Evolutionary conservation across 2,329 filamentous ascomycete species (phyloP).

Genomic region (Samsoniella hepiali): DNA sequence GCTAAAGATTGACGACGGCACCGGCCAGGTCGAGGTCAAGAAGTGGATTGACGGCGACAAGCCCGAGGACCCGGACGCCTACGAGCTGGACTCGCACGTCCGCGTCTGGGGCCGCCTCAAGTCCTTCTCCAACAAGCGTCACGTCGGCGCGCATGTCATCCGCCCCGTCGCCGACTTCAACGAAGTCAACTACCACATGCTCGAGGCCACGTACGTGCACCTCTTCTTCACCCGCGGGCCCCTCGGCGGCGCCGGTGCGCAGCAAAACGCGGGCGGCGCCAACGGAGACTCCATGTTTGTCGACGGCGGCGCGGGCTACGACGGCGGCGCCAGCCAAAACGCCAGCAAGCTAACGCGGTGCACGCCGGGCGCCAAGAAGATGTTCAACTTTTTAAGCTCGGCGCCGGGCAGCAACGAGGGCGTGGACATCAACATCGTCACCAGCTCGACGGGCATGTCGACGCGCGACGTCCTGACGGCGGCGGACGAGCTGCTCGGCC

Average conservation of each 20-base stretch:
- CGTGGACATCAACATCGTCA: constrained; percentile 75
- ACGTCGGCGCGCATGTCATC: constrained; percentile 77
- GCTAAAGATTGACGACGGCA: constrained; percentile 93
- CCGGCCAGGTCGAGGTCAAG: constrained; percentile 86
- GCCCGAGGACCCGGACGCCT: constrained; percentile 47
- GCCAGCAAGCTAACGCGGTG: constrained; percentile 44
- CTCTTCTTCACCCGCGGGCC: constrained; percentile 75
- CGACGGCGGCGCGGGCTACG: constrained; percentile 38
- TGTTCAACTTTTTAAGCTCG: constrained; percentile 68
- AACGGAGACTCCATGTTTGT: constrained; percentile 34
- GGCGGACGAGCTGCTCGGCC: constrained; percentile 73
- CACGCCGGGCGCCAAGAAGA: constrained; percentile 58
- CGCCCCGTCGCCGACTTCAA: constrained; percentile 80
- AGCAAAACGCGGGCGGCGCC: constrained; percentile 26
- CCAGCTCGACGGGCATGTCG: constrained; percentile 61
- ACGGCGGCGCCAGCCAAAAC: constrained; percentile 29
- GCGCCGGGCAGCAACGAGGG: constrained; percentile 75
- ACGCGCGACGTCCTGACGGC: constrained; percentile 68
- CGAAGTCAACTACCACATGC: constrained; percentile 87
- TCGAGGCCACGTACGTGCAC: constrained; percentile 88
- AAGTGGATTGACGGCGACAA: constrained; percentile 73
- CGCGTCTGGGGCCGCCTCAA: constrained; percentile 84
- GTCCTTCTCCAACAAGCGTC: constrained; percentile 77
- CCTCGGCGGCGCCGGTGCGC: constrained; percentile 40
- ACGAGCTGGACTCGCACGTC: constrained; percentile 74